Percentiles rank a stretch among this genome's conserved stretches.
These are phyloP conservation scores for Lablab purpureus DNA, from an alignment of 306 rosid genomes.

Conservation along the genomic window DNA sequence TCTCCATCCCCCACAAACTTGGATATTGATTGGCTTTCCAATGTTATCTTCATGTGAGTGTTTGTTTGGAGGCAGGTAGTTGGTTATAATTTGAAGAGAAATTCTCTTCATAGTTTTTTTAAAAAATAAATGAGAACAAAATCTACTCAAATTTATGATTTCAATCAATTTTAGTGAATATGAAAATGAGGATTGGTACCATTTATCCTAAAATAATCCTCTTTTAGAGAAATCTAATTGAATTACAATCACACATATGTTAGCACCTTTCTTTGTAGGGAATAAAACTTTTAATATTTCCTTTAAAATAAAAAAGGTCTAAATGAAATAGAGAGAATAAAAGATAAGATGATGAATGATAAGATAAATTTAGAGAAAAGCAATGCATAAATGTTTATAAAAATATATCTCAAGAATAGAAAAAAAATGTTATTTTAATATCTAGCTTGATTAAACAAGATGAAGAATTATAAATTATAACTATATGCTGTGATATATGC, in stretches of 20 bases:
- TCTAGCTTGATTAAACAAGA: conserved; percentile 31
- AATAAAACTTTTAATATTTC: background rate
- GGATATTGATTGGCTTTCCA: conserved; percentile 48
- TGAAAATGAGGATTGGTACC: too few species aligned
- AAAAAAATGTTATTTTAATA: background rate
- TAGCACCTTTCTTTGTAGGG: too few species aligned
- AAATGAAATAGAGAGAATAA: background rate
- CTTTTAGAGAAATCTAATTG: too few species aligned
- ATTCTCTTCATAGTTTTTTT: too few species aligned
- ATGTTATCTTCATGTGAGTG: conserved; percentile 32
- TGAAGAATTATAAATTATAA: conserved; percentile 32
- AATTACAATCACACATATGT: too few species aligned
- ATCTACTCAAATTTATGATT: too few species aligned
- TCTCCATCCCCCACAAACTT: conserved; percentile 45
- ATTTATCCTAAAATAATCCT: too few species aligned
- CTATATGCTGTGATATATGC: background rate
- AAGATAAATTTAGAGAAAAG: background rate
- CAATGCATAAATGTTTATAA: background rate
- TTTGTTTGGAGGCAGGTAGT: conserved; percentile 42
- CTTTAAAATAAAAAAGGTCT: background rate
- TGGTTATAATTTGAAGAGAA: conserved; percentile 5
- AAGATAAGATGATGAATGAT: background rate
- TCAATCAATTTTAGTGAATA: too few species aligned
- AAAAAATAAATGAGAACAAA: too few species aligned
- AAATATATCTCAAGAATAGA: background rate